Percentiles rank a stretch among this genome's conserved stretches.
Conservation (phyloP, 257 asterid species). For the Capsicum rhomboideum region DNA sequence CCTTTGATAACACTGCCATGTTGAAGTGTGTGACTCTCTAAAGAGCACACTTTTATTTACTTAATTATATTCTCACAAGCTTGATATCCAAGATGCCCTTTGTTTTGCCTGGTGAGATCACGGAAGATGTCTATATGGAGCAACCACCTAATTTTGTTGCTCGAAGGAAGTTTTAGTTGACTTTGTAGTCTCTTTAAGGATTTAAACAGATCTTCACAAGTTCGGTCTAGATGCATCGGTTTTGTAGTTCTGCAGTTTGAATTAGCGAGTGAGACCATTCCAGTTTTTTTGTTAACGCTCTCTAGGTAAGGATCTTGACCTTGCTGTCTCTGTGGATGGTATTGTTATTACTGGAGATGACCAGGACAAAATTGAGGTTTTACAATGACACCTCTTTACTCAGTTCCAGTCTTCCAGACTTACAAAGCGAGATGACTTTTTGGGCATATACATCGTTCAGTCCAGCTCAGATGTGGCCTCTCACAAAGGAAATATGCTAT, state of each 20-base stretch:
- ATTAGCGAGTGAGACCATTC: neutral
- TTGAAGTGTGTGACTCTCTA: neutral
- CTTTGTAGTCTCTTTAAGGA: neutral
- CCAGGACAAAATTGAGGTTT: neutral
- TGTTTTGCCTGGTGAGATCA: too few relatives aligned
- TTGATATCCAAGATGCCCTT: neutral
- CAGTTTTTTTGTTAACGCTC: neutral
- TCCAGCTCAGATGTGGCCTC: neutral
- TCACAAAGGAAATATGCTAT: neutral
- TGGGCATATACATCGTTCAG: neutral
- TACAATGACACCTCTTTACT: neutral
- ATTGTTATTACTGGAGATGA: neutral
- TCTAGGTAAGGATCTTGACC: neutral
- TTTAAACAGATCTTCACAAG: neutral
- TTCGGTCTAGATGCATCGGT: neutral
- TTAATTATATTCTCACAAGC: too few relatives aligned
- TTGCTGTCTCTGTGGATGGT: neutral
- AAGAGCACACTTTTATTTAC: too few relatives aligned
- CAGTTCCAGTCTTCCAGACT: neutral
- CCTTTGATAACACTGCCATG: too few relatives aligned
- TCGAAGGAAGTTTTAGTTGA: neutral
- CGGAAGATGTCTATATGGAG: neutral
- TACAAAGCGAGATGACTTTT: neutral
- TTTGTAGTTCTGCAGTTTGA: neutral
- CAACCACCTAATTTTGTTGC: neutral